Percentiles rank a stretch among this genome's conserved stretches.
Conservation (phyloP, 306 rosid genomes). For the Carpinus fangiana region DNA sequence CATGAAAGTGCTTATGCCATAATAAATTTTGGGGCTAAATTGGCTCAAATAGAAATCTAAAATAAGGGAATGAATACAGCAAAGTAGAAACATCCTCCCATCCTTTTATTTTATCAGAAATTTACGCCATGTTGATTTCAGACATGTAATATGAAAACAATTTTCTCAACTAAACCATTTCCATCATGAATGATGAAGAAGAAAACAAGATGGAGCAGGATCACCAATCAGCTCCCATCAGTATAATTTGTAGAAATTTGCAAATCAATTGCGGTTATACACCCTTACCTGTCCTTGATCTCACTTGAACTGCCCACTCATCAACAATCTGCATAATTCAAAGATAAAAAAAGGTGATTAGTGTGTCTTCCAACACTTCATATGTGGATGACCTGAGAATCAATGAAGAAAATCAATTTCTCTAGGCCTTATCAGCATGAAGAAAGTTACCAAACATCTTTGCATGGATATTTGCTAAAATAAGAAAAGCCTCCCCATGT, state of each 20-base stretch:
- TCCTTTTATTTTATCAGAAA: background rate
- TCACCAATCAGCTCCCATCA: background rate
- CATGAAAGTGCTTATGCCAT: background rate
- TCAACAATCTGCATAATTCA: constrained; percentile 61
- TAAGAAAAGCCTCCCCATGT: constrained; percentile 27
- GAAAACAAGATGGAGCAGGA: constrained; percentile 14
- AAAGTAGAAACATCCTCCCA: background rate
- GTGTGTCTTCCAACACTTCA: background rate
- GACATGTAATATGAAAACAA: background rate
- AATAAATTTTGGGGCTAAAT: background rate
- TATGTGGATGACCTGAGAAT: background rate
- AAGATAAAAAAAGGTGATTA: constrained; percentile 1
- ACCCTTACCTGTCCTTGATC: constrained; percentile 66
- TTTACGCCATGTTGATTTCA: background rate
- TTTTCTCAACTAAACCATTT: background rate
- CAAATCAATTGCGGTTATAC: constrained; percentile 5
- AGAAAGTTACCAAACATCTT: constrained; percentile 30
- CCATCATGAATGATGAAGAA: background rate
- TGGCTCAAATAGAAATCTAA: background rate
- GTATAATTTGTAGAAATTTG: constrained; percentile 17
- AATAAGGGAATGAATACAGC: background rate
- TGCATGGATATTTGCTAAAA: constrained; percentile 20
- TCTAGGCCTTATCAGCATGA: background rate
- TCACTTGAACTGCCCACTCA: constrained; percentile 85
- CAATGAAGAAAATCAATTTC: constrained; percentile 1